phyloP scores from a whole-genome alignment of 2,329 filamentous ascomycete species.

The Mycosphaerella arachidis region DNA sequence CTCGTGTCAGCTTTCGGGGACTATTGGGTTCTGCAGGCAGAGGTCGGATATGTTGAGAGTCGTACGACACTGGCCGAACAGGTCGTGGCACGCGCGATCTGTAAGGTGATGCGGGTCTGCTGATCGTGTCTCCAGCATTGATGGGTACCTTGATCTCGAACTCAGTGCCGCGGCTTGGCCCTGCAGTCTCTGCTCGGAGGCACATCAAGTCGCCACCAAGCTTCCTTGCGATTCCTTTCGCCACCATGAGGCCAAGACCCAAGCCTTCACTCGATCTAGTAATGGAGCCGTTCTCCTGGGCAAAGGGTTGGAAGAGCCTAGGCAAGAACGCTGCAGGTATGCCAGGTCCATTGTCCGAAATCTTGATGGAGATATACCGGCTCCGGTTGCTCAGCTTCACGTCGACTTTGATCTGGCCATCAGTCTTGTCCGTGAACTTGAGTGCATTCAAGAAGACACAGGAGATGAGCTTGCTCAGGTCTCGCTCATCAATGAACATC shows the following conservation, averaged over 20 bases:
- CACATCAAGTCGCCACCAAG: constrained; percentile 65
- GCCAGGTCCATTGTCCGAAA: constrained; percentile 63
- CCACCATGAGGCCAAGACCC: constrained; percentile 66
- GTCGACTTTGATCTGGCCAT: constrained; percentile 55
- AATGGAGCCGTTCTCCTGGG: constrained; percentile 63
- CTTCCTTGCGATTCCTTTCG: constrained; percentile 64
- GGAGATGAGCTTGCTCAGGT: constrained; percentile 59
- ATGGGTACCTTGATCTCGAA: constrained; percentile 65
- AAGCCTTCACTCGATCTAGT: constrained; percentile 65
- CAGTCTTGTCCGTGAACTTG: constrained; percentile 59
- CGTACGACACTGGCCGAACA: constrained; percentile 7
- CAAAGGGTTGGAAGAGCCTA: constrained; percentile 65
- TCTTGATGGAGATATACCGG: constrained; percentile 56
- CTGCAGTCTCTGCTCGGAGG: constrained; percentile 58
- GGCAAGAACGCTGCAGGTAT: constrained; percentile 64
- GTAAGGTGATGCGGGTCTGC: constrained; percentile 49
- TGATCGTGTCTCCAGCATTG: constrained; percentile 48
- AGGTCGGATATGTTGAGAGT: constrained; percentile 12
- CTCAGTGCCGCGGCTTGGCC: constrained; percentile 59
- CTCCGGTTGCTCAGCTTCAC: constrained; percentile 46
- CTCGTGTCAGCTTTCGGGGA: constrained; percentile 23
- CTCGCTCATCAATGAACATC: constrained; percentile 58
- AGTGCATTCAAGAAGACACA: constrained; percentile 63
- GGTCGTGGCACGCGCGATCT: constrained; percentile 40
- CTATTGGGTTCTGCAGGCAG: constrained; percentile 17